Evolutionary conservation across 1,284 basidiomycete species (phyloP), one percentile per base, ranked within the genome.

Genomic region (Fomitopsis palustris): DNA sequence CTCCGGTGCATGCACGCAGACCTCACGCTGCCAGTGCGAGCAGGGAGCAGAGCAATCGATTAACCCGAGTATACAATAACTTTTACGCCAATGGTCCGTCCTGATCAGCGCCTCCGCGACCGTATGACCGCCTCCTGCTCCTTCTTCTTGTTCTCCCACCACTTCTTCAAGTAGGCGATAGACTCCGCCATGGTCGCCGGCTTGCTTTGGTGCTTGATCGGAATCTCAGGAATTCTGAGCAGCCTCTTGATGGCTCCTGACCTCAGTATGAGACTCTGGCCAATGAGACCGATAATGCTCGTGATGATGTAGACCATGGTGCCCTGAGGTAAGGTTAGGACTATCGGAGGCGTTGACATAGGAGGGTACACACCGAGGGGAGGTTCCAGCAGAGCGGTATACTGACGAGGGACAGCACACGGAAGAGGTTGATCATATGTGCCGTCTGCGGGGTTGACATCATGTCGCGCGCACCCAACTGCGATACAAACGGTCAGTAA

Each of bases 341-440:
- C 16, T 16, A 49, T 16, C 10, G 5, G 55, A 42, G 27, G 56
- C 59, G 43, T 38, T 59, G 42, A 17, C 37, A 39, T 54, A 59
- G 52, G 57, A 55, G 63, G 65, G 29, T 7, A 71, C 81, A 64
- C 70, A 87, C 85, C 1, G 77, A 69, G n/a, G 84, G 81, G 63
- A 92, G 81, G 56, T 72, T 70, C 19, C 75, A 71, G 76, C 94
- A 85, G 67, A 94, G 77, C 62, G 77, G 83, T 33, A 92, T 73
- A 31, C 84, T 78, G 23, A 79, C 64, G 38, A 91, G 65, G 12
- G 87, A 84, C 21, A 88, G 67, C 10, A 87, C 69, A 3, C 90
- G 82, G 69, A 96, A 81, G 53, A 78, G 72, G 69, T 95, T 93
- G 79, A 90, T 85, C 57, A 90, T 73, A 72, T 93, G 90, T 23